These are phyloP conservation scores for Ustilago crameri DNA, from an alignment of 1,284 basidiomycete genomes.

Conservation along the genomic window DNA sequence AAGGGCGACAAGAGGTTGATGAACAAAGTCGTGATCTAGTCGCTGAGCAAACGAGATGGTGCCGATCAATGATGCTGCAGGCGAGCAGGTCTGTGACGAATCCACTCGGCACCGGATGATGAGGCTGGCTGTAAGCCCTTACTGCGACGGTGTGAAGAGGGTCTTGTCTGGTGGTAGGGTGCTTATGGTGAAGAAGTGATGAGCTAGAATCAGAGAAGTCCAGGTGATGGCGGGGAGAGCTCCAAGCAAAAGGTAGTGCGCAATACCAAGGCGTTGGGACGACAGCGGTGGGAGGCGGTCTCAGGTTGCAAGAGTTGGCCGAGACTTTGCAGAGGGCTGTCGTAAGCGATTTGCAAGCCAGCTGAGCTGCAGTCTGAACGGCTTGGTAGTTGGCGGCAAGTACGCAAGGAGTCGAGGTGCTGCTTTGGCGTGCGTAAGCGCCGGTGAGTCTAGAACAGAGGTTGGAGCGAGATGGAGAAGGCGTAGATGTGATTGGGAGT, in stretches of 20 bases:
- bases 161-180: no score
- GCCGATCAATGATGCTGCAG: background rate
- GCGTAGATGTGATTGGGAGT: background rate
- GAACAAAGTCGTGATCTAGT: no score
- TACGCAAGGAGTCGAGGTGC: background rate
- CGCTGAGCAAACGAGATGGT: no score
- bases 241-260: no score
- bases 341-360: slow-evolving; percentile 2
- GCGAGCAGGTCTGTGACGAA: no score
- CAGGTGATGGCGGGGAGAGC: background rate
- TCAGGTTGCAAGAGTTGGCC: slow-evolving; percentile 2
- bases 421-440: slow-evolving; percentile 5
- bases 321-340: slow-evolving; percentile 4
- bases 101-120: background rate
- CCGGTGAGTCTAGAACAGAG: background rate
- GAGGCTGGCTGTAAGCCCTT: no score
- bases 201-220: no score
- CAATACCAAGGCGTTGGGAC: background rate
- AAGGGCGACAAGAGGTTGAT: no score
- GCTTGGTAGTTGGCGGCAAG: background rate
- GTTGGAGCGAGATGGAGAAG: background rate
- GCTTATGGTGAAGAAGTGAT: no score
- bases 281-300: background rate
- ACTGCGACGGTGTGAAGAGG: no score
- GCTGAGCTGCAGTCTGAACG: background rate